Evolutionary conservation across 1,139 yeast species (phyloP), one percentile per base, ranked within the genome.

Genomic region (Pichia sp.): DNA sequence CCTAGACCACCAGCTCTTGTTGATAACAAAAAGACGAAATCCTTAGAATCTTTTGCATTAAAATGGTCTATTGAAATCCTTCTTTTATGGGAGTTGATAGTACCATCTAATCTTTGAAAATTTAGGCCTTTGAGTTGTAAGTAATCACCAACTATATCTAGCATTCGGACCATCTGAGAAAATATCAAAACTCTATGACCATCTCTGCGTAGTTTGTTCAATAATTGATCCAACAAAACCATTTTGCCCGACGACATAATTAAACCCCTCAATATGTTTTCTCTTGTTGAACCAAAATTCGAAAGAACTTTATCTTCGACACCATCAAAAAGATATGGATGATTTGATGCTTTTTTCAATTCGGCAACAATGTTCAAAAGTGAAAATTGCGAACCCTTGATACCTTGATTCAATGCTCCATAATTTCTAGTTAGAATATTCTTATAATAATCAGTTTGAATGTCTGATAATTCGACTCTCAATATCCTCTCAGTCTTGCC

Each of bases 1-100:
- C 99, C 99, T 58, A 93, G 76, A 50, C 99, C 99, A 74, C 99
- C 99, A 23, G 99, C 99, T 73, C 99, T 82, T 0, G 99, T 95
- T 42, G 96, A 86, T 51, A 95, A 74, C 63, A 95, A 72, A 60
- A 95, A 95, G 2, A 86, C 96, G 68, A 91, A 93, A 69, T 95
- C 99, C 52, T 85, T 86, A 6, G 96, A 89, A 50, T 82, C 96
- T 1, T 95, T 95, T 0, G 96, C 91, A 69, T 95, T 95, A 74
- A 86, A 95, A 68, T 95, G 99, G 66, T 95, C 99, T 64, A 95
- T 95, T 2, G 98, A 87, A 22, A 91, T 84, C 66, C 96, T 80
- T 70, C 99, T 82, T 58, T 91, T 95, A 4, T 95, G 81, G 1
- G 98, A 90, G 2, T 98, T 95, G 36, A 95, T 84, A 12, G 98